Evolutionary conservation across 2,329 filamentous ascomycete genomes (phyloP).

Genomic region (Aspergillus sergii): DNA sequence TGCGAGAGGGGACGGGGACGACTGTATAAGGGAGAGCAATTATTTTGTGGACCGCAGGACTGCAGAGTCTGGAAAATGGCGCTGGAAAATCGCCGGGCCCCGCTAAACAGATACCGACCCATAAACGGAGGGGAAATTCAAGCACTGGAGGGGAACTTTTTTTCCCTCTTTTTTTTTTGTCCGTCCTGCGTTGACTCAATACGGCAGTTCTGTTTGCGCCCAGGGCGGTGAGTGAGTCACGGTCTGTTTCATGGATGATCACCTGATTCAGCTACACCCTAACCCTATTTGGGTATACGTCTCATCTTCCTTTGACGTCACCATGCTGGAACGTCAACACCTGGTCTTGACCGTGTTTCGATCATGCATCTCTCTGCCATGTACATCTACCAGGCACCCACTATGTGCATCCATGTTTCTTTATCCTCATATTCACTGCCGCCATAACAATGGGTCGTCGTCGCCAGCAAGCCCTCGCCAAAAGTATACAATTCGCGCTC

Average conservation of each 20-base stretch:
- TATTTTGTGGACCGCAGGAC: slow-evolving; percentile 17
- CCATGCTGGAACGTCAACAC: neutral
- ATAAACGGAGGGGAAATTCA: slow-evolving; percentile 33
- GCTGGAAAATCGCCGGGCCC: slow-evolving; percentile 41
- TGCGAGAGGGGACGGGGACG: slow-evolving; percentile 10
- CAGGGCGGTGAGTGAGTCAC: slow-evolving; percentile 33
- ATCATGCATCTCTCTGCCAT: neutral
- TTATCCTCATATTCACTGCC: neutral
- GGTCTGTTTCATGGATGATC: neutral
- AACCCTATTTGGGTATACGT: slow-evolving; percentile 11
- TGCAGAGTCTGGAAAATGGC: slow-evolving; percentile 27
- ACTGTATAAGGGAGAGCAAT: slow-evolving; percentile 23
- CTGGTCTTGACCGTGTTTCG: neutral
- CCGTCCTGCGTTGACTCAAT: slow-evolving; percentile 31
- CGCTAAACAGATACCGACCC: slow-evolving; percentile 43
- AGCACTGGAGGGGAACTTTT: slow-evolving; percentile 26
- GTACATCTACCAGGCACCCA: neutral
- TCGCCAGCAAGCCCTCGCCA: slow-evolving; percentile 29
- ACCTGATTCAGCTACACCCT: slow-evolving; percentile 22
- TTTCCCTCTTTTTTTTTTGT: slow-evolving; percentile 28
- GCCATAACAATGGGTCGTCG: slow-evolving; percentile 23
- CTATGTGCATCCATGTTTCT: neutral
- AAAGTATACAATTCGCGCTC: slow-evolving; percentile 35
- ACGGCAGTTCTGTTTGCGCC: slow-evolving; percentile 21
- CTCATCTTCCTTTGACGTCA: slow-evolving; percentile 21